Evolutionary conservation across 1,284 basidiomycete genomes (phyloP), one percentile per base, ranked within the genome.

Genomic region (Dichomitus squalens): DNA sequence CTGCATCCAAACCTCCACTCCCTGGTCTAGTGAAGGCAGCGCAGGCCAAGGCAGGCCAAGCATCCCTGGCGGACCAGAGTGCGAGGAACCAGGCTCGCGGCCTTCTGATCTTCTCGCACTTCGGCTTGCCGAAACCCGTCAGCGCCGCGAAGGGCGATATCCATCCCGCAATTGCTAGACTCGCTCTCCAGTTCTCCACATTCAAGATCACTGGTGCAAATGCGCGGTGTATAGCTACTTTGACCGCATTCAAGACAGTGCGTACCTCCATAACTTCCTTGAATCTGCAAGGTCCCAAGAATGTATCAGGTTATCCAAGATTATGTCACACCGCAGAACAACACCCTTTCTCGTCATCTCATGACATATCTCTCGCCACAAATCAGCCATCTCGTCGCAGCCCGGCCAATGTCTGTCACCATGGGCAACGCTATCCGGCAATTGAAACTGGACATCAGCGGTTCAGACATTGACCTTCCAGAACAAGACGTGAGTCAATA

Each of bases 371-470:
- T 95, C 35, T 93, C 92, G 6, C 92, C 93, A 16, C 95, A 97
- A 80, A 96, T 97, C 64, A 89, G 86, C 25, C 90, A 95, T 74
- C 83, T 96, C 16, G 92, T 95, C 16, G 84, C 90, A 53, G 90
- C 92, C 27, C 80, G 95, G 51, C 92, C 93, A 0, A 90, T 96
- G 87, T 92, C 92, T n/a, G 87, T 94, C n/a, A 93, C 93, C 25
- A 94, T 95, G 86, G 95, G 93, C 0, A 96, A 96, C 68, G 95
- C 95, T 0, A 94, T 95, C 64, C 85, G 96, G 57, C 93, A 96
- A 73, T 81, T 99, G 68, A 99, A 99, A 78, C 82, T 97, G 59
- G 95, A 98, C 70, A 98, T 99, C 71, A 96, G 93, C 69, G 85
- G 86, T 20, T 87, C 95, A 46, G 92, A 94, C 66, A 93, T 95